Evolutionary conservation across 139 green algal genomes (phyloP).

Genomic region (Tetradesmus lagerheimii): DNA sequence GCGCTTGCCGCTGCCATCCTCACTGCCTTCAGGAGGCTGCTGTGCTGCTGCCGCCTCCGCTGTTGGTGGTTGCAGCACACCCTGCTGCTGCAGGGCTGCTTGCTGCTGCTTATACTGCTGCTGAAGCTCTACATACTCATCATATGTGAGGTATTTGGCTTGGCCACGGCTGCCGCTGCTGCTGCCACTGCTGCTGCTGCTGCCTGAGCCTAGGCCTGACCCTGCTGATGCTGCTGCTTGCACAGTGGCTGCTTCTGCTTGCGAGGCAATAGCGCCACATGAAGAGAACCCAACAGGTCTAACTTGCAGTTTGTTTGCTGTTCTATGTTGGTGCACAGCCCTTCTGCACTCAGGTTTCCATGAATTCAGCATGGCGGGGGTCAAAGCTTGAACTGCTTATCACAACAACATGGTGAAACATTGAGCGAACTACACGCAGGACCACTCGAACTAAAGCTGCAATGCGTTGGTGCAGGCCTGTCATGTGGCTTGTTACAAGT

Average conservation of each 20-base stretch:
- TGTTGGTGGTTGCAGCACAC: not conserved
- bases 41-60: not conserved
- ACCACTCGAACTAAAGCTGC: not conserved
- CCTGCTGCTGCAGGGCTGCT: not conserved
- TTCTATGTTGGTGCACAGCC: not conserved
- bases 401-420: not conserved
- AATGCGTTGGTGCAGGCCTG: not conserved
- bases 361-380: not conserved
- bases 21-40: not conserved
- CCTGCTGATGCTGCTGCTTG: not conserved
- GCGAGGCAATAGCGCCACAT: not conserved
- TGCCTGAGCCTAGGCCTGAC: not conserved
- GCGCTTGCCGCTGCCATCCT: not conserved
- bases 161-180: not conserved
- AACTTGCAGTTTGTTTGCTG: not conserved
- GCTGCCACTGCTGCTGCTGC: not conserved
- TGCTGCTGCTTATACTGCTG: not conserved
- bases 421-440: not conserved
- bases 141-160: not conserved
- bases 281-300: not conserved
- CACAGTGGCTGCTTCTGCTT: not conserved
- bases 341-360: not conserved
- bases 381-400: not conserved
- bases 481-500: not conserved
- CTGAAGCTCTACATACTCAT: constrained; percentile 4